These are phyloP conservation scores for Luffa acutangula DNA, from an alignment of 306 rosid species.

Conservation along the genomic window DNA sequence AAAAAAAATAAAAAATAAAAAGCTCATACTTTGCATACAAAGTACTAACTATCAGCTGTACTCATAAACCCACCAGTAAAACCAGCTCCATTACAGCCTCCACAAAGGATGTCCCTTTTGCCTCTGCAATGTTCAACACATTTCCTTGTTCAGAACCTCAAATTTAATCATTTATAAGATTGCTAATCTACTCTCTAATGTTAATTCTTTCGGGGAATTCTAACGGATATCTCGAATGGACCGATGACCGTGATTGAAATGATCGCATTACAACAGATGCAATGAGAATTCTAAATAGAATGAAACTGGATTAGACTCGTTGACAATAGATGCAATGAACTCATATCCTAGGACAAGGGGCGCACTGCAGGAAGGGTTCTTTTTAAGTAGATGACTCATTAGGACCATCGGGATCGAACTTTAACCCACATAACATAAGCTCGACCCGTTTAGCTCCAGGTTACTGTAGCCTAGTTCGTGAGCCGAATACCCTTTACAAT, in stretches of 20 bases:
- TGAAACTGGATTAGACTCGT: neutral
- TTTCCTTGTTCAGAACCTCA: neutral
- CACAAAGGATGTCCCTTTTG: constrained; percentile 73
- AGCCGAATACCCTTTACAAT: neutral
- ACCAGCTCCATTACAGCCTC: constrained; percentile 92
- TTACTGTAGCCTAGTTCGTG: no score
- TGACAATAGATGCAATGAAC: neutral
- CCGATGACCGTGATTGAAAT: neutral
- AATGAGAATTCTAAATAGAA: neutral
- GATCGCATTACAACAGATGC: neutral
- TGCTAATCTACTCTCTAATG: neutral
- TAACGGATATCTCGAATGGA: neutral
- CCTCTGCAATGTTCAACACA: constrained; percentile 50
- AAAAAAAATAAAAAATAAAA: no score
- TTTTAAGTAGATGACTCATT: neutral
- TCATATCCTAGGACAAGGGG: neutral
- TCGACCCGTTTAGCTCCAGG: neutral
- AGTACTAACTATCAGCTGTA: constrained; percentile 47
- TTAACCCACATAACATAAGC: neutral
- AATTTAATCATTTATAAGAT: neutral
- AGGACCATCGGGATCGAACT: neutral
- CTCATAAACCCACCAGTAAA: constrained; percentile 88
- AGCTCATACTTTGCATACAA: neutral
- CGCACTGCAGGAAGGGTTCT: neutral
- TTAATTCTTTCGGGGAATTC: neutral